Base-by-base conservation (phyloP, 2,329 filamentous ascomycete species). In the Mycogone perniciosa region DNA sequence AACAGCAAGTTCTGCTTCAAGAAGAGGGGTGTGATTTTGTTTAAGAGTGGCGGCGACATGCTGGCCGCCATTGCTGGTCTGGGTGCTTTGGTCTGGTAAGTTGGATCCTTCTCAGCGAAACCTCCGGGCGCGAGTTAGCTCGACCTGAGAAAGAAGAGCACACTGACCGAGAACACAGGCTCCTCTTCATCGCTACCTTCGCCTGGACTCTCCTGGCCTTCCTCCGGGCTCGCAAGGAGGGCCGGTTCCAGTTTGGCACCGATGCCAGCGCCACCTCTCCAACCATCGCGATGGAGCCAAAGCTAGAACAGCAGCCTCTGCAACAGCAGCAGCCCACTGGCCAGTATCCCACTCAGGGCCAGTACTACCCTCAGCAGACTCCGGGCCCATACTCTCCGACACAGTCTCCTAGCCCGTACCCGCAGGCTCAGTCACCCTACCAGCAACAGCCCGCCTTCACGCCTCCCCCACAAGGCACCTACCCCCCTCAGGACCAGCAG, bases 31-130 rank as follows among this genome's bases (percentile, higher is more conserved):
- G 64, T 67, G 26, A 62, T 73, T 31, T 65, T 72, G 13, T 64
- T 64, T 44, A 56, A 69, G 44, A 61, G 50, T 6, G 72, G 68
- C 1, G 58, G 68, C 8, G 64, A 56, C 13, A 57, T 68, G 50
- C 59, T 75, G 46, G 64, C 69, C 10, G 70, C 66, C 6, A 62
- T 71, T 6, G 73, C 74, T 2, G 72, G 71, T 7, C 43, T 77
- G 1, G 71, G 71, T 26, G 74, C 74, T 11, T 51, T 77, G 4
- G 56, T 71, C 48, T 70, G 72, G 70, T 72, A 56, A 59, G 69
- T 61, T 1, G 6, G 11, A 7, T 3, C 26, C 10, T 39, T 39
- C 37, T 20, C 20, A 3, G 20, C 3, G 20, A 20, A 20, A 20
- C 20, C 20, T 20, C 20, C 20, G 20, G 20, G 20, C 2, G 20